Evolutionary conservation across 495 filamentous ascomycete genomes (phyloP).

Genomic region (Aspergillus affinis): DNA sequence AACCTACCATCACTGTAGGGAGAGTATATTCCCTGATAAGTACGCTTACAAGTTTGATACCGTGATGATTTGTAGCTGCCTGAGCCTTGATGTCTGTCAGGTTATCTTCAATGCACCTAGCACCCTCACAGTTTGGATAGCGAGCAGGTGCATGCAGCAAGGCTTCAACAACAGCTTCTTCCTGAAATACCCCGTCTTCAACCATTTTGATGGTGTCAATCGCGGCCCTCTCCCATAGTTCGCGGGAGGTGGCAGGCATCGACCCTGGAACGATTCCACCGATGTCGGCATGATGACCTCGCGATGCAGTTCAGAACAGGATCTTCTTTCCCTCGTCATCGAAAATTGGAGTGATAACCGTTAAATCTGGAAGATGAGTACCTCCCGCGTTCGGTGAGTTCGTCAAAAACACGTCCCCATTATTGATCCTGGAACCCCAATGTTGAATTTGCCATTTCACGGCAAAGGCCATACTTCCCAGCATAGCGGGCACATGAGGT

Average conservation of each 20-base stretch:
- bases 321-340: slow-evolving; percentile 70
- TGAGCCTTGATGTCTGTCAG: no score
- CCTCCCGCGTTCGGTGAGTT: slow-evolving; percentile 96
- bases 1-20: slow-evolving; percentile 65
- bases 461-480: no score
- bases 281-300: slow-evolving; percentile 93
- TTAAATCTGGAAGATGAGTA: slow-evolving; percentile 88
- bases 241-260: slow-evolving; percentile 93
- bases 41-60: slow-evolving; percentile 81
- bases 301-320: slow-evolving; percentile 93
- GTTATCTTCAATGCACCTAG: no score
- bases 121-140: no score
- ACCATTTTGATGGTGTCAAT: slow-evolving; percentile 92
- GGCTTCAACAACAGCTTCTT: no score
- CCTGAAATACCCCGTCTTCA: not conserved
- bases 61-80: slow-evolving; percentile 48
- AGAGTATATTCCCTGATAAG: slow-evolving; percentile 90
- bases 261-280: slow-evolving; percentile 93
- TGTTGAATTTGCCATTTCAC: no score
- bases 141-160: no score
- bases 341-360: slow-evolving; percentile 87
- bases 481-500: slow-evolving; percentile 89
- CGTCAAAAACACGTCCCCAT: slow-evolving; percentile 89
- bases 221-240: slow-evolving; percentile 92
- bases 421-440: slow-evolving; percentile 81